Base-by-base conservation (phyloP, 2,329 filamentous ascomycete species). In the Pestalotiopsis sp. region DNA sequence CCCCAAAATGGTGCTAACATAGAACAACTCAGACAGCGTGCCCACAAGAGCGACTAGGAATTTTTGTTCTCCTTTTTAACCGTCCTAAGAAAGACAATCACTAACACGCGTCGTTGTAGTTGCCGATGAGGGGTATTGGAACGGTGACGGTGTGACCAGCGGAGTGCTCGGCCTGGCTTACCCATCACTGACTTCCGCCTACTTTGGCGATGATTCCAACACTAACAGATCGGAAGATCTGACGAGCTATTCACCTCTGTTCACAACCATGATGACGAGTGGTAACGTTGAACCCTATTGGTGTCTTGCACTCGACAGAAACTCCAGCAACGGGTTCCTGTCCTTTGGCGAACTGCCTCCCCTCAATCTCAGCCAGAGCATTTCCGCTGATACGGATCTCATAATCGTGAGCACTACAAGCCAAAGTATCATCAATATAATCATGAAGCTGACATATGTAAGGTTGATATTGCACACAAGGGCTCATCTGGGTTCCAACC, bases 131-230 rank as follows among this genome's bases (percentile, higher is more conserved):
- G 86, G 85, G 2, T 82, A 81, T 73, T 87, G 86, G 85, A 79
- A 79, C 67, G 86, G 85, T 60, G 83, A 87, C 76, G 87, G 87
- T 74, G 72, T 82, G 58, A 87, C 85, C 27, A 84, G 83, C 67
- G 86, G 85, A 5, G 78, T 87, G 59, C 75, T 87, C 23, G 86
- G 85, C 0, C 79, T 88, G 68, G 85, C 84, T 0, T 87, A 86
- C 67, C 83, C 84, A 2, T 80, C 83, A 56, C 75, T 88, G 38
- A 86, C 85, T 0, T 86, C 81, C 65, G 83, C 82, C 13, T 87
- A 82, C 70, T 78, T 79, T 36, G 84, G 84, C 23, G 74, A 77
- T 1, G 72, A 79, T 12, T 66, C 72, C 25, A 75, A 76, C 2
- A n/a, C 17, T 7, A 38, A 66, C 20, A 31, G 45, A 9, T 52